Evolutionary conservation across 768 basidiomycete genomes (phyloP).

Genomic region (Termitomyces eurrhizus): DNA sequence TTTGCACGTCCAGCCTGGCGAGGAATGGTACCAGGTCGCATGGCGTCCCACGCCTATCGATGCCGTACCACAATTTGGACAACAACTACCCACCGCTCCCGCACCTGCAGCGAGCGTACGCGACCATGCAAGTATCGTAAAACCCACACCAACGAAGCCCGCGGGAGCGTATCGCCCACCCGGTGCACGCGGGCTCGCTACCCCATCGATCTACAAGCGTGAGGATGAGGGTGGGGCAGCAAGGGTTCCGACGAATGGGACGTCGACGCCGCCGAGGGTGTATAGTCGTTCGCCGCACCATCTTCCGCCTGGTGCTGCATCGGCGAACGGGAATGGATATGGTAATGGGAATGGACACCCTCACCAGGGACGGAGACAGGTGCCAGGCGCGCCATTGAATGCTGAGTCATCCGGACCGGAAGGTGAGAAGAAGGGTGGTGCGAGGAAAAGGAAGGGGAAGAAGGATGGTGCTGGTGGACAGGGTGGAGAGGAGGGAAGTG

Average conservation of each 20-base stretch:
- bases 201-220: slow-evolving; percentile 85
- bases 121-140: slow-evolving; percentile 43
- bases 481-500: slow-evolving; percentile 38
- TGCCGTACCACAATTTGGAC: slow-evolving; percentile 62
- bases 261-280: slow-evolving; percentile 58
- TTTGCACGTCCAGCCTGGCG: slow-evolving; percentile 75
- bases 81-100: slow-evolving; percentile 64
- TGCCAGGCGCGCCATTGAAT: slow-evolving; percentile 67
- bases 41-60: slow-evolving; percentile 80
- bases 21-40: slow-evolving; percentile 86
- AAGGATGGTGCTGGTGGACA: slow-evolving; percentile 33
- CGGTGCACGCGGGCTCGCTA: slow-evolving; percentile 85
- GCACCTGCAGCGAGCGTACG: slow-evolving; percentile 56
- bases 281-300: slow-evolving; percentile 54
- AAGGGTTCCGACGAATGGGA: slow-evolving; percentile 40
- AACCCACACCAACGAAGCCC: slow-evolving; percentile 45
- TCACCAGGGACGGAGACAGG: slow-evolving; percentile 43
- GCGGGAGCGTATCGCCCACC: slow-evolving; percentile 41
- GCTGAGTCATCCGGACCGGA: slow-evolving; percentile 37
- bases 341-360: slow-evolving; percentile 3
- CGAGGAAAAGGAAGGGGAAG: slow-evolving; percentile 43
- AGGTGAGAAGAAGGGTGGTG: slow-evolving; percentile 24
- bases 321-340: slow-evolving; percentile 24
- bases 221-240: slow-evolving; percentile 84
- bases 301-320: slow-evolving; percentile 39